A percentile compares a stretch with the other conserved stretches of the same genome.
phyloP scores from a whole-genome alignment of 2,329 filamentous ascomycete genomes.

The Epichloe amarillans region DNA sequence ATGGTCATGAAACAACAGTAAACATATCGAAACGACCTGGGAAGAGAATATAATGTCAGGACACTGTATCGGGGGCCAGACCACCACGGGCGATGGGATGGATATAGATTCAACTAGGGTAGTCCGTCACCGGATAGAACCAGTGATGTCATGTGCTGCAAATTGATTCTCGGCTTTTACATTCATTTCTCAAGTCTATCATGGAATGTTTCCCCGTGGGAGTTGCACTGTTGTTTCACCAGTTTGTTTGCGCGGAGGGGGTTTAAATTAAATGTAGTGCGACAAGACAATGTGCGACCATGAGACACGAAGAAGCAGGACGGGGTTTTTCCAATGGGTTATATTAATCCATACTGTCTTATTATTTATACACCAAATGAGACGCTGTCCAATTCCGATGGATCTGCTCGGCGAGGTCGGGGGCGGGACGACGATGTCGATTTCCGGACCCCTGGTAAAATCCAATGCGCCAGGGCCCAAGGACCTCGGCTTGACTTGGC shows the following conservation, averaged over 20 bases:
- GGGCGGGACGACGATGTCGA: too few species aligned
- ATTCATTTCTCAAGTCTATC: not conserved
- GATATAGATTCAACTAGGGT: constrained; percentile 27
- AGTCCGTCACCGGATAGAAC: constrained; percentile 28
- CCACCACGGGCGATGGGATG: constrained; percentile 15
- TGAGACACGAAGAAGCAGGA: too few species aligned
- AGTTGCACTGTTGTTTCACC: not conserved
- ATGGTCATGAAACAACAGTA: constrained; percentile 3
- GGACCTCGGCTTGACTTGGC: too few species aligned
- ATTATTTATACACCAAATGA: too few species aligned
- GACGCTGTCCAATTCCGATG: too few species aligned
- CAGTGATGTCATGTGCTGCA: constrained; percentile 3
- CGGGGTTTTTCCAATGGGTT: too few species aligned
- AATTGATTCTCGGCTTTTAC: constrained; percentile 1
- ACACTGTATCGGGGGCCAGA: constrained; percentile 7
- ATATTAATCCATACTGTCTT: too few species aligned
- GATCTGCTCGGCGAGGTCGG: too few species aligned
- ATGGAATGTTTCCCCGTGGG: not conserved
- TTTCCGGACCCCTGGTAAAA: too few species aligned
- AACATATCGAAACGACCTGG: constrained; percentile 8
- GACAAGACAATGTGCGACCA: too few species aligned
- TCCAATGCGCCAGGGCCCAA: too few species aligned
- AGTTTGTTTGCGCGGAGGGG: not conserved
- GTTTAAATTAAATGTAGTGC: too few species aligned
- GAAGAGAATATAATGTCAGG: constrained; percentile 13